Evolutionary conservation across 2,329 filamentous ascomycete species (phyloP), one percentile per base, ranked within the genome.

Genomic region (Diplocarpon rosae): DNA sequence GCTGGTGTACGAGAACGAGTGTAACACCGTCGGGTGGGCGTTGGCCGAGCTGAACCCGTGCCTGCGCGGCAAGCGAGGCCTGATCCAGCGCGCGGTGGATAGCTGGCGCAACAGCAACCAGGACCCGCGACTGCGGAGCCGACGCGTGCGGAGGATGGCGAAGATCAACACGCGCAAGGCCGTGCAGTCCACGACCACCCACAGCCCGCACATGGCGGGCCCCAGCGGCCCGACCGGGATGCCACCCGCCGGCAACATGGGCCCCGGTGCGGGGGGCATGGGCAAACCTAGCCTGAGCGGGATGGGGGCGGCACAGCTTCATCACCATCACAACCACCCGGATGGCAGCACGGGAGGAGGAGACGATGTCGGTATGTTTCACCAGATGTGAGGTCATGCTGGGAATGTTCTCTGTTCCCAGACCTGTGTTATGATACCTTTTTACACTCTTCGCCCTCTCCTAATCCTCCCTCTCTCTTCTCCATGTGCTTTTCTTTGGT

Each of bases 81-180:
- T 98, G 48, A 98, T 98, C 56, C 92, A 98, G 69, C 78, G 92
- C 53, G 92, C 92, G 1, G 92, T 98, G 36, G 92, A 98, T 66
- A 95, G 89, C 69, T 96, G 92, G 92, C 78, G 92, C 51, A 98
- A 98, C 70, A 96, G 90, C 74, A 96, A 96, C 67, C 88, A 94
- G 68, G 92, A 98, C 59, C 86, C 87, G 39, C 77, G 89, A 55
- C 71, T 96, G 60, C 79, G 92, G 62, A 96, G 90, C 66, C 76
- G 92, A 63, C 76, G 92, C 57, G 92, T 98, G 46, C 80, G 92
- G 54, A 80, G 92, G 54, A 92, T 94, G 85, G 89, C 89, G 45
- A 98, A 98, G 73, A 86, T 95, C 68, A 92, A 82, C 67, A 89
- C 78, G 60, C 80, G 90, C 62, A 90, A 92, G 67, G 73, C 78